phyloP scores from a whole-genome alignment of 768 basidiomycete genomes.

The Suillus bovinus region DNA sequence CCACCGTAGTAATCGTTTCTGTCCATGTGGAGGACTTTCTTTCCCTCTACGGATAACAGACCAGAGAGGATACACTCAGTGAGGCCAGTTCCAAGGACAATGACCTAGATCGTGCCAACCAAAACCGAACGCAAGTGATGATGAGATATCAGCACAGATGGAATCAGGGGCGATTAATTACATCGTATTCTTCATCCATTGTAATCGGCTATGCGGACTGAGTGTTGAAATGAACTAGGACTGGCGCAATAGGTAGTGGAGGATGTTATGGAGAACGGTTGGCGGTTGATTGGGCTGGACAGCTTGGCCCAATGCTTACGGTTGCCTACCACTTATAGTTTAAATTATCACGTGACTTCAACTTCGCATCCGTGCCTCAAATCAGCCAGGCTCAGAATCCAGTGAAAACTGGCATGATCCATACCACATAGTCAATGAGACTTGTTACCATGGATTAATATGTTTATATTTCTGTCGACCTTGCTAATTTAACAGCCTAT shows the following conservation, averaged over 20 bases:
- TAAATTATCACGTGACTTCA: slow-evolving; percentile 26
- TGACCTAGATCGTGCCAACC: slow-evolving; percentile 52
- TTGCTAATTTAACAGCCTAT: not conserved
- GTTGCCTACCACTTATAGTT: slow-evolving; percentile 32
- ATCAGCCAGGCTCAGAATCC: too few species aligned
- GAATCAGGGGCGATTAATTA: slow-evolving; percentile 34
- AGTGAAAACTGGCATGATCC: too few species aligned
- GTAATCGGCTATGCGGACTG: slow-evolving; percentile 24
- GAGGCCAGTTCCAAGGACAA: slow-evolving; percentile 94
- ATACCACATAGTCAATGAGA: not conserved
- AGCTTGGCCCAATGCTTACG: not conserved
- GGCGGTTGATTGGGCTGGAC: slow-evolving; percentile 2
- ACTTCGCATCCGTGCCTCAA: too few species aligned
- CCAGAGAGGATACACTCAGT: slow-evolving; percentile 99
- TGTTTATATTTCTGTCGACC: not conserved
- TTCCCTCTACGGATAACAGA: slow-evolving; percentile 97
- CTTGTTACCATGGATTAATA: not conserved
- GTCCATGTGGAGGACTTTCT: slow-evolving; percentile 99
- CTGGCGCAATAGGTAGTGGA: not conserved
- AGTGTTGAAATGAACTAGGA: slow-evolving; percentile 14
- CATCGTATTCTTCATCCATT: slow-evolving; percentile 99
- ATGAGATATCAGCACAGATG: slow-evolving; percentile 5
- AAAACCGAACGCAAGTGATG: not conserved
- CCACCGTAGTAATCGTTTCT: slow-evolving; percentile 99
- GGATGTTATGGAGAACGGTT: not conserved